Conservation (phyloP, 768 basidiomycete genomes). For the Hygrophorus pudorinus region DNA sequence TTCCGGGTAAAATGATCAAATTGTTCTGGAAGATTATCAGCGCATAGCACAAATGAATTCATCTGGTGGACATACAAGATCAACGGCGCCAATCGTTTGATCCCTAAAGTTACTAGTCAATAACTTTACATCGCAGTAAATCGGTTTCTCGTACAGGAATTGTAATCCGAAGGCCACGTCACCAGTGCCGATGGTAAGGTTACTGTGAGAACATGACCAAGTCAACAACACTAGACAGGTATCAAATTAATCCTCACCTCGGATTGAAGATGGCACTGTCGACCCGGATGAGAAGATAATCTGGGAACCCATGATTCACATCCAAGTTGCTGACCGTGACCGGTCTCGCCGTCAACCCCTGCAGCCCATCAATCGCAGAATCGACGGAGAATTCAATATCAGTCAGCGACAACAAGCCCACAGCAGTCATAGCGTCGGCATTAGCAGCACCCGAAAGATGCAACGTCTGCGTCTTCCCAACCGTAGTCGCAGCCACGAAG, state of each 20-base stretch:
- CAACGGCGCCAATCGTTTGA: conserved; percentile 47
- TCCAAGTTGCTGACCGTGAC: conserved; percentile 48
- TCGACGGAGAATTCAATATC: conserved; percentile 51
- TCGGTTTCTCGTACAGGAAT: conserved; percentile 34
- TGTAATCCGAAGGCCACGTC: conserved; percentile 53
- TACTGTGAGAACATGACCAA: conserved; percentile 20
- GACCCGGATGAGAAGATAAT: conserved; percentile 60
- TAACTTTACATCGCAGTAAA: neutral
- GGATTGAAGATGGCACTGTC: conserved; percentile 56
- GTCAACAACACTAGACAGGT: neutral
- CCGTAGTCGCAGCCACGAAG: conserved; percentile 55
- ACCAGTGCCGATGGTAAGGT: conserved; percentile 42
- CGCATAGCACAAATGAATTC: neutral
- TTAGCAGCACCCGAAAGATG: conserved; percentile 44
- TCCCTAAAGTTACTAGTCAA: conserved; percentile 20
- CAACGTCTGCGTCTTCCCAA: conserved; percentile 33
- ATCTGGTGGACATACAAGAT: conserved; percentile 30
- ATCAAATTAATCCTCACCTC: conserved; percentile 27
- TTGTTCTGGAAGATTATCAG: conserved; percentile 27
- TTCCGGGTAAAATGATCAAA: conserved; percentile 51
- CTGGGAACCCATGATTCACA: conserved; percentile 55
- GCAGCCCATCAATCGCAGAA: conserved; percentile 50
- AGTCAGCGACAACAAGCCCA: conserved; percentile 49
- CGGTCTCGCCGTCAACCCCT: conserved; percentile 52
- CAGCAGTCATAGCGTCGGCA: conserved; percentile 52